Percentiles rank a stretch among this genome's conserved stretches.
Evolutionary conservation across 2,329 filamentous ascomycete species (phyloP).

Genomic region (Trichoderma citrinoviride): DNA sequence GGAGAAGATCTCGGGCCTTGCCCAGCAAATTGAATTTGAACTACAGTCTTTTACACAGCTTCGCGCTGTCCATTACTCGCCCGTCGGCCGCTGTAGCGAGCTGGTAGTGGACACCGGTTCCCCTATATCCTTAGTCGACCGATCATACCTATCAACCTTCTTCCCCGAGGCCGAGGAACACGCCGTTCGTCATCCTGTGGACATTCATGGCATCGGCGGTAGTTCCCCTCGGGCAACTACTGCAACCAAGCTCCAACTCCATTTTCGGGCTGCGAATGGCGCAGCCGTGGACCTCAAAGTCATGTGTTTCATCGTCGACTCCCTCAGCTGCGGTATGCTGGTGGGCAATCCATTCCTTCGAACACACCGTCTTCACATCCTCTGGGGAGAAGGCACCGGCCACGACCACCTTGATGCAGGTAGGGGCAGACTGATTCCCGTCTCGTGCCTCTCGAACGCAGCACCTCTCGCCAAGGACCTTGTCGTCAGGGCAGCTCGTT

Average conservation of each 20-base stretch:
- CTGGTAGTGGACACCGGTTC: background rate
- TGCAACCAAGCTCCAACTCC: background rate
- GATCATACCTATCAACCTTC: background rate
- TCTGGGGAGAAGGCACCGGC: background rate
- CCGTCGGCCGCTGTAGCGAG: background rate
- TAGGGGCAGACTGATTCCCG: background rate
- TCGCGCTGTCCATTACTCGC: background rate
- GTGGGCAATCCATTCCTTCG: background rate
- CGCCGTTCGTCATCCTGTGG: background rate
- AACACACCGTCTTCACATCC: background rate
- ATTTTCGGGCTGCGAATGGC: background rate
- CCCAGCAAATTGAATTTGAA: background rate
- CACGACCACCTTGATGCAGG: background rate
- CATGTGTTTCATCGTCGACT: background rate
- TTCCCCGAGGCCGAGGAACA: background rate
- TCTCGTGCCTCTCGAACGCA: background rate
- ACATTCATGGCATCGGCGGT: background rate
- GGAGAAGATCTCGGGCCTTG: background rate
- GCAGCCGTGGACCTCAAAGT: background rate
- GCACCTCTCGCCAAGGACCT: too few relatives aligned
- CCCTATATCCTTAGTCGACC: background rate
- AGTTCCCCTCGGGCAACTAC: background rate
- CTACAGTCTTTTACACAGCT: background rate
- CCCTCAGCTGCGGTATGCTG: background rate
- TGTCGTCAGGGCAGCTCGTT: background rate